phyloP scores from a whole-genome alignment of 345 rosid species.

The Trapa bicornis region DNA sequence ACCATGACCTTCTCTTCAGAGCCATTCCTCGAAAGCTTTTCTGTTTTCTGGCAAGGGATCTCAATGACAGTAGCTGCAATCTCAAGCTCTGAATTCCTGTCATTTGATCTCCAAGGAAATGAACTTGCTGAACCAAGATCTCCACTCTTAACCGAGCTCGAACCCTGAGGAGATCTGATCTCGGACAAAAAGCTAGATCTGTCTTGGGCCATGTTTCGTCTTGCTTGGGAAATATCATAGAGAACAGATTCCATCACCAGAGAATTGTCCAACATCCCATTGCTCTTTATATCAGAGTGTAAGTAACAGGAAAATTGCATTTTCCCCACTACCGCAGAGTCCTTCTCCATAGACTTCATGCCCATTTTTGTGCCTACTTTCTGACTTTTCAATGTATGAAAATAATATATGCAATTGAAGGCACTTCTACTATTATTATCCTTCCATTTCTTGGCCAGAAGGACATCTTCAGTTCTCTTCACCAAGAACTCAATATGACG shows the following conservation, averaged over 20 bases:
- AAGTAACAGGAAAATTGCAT: slow-evolving; percentile 76
- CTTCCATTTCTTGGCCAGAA: slow-evolving; percentile 66
- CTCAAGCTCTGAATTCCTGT: slow-evolving; percentile 57
- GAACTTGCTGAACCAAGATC: slow-evolving; percentile 24
- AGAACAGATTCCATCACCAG: slow-evolving; percentile 69
- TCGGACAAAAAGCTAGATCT: slow-evolving; percentile 17
- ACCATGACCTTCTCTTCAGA: slow-evolving; percentile 36
- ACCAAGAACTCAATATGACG: slow-evolving; percentile 54
- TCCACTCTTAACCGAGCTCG: slow-evolving; percentile 18
- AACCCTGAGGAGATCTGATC: slow-evolving; percentile 14
- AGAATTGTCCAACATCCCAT: slow-evolving; percentile 32
- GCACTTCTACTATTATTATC: slow-evolving; percentile 17
- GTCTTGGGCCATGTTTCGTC: slow-evolving; percentile 22
- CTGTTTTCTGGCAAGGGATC: slow-evolving; percentile 57
- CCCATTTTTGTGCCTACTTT: slow-evolving; percentile 40
- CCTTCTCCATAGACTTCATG: slow-evolving; percentile 27
- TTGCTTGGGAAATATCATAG: slow-evolving; percentile 48
- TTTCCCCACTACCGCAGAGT: slow-evolving; percentile 56
- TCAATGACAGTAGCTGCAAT: slow-evolving; percentile 56
- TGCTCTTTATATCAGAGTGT: slow-evolving; percentile 40
- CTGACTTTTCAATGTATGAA: slow-evolving; percentile 42
- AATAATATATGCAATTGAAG: slow-evolving; percentile 53
- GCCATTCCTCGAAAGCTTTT: slow-evolving; percentile 13
- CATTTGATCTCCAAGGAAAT: slow-evolving; percentile 26
- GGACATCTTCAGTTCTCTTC: slow-evolving; percentile 48